Evolutionary conservation across 345 rosid species (phyloP).

Genomic region (Eucalyptus polyanthemos): DNA sequence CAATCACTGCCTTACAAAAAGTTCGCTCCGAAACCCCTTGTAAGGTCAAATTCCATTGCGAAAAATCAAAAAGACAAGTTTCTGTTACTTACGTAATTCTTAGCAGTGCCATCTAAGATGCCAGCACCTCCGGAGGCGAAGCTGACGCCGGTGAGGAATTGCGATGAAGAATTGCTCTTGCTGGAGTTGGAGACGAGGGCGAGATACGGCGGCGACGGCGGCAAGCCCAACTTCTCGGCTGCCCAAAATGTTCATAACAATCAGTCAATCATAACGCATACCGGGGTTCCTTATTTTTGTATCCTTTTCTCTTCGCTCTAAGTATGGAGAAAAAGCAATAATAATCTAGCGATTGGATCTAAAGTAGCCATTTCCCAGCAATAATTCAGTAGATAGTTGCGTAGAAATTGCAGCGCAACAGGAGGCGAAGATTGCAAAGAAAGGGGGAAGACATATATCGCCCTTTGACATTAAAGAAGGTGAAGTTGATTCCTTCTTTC

Average conservation of each 20-base stretch:
- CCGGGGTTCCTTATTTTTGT: background rate
- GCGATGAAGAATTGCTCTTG: background rate
- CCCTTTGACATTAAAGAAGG: background rate
- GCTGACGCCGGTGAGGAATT: constrained; percentile 32
- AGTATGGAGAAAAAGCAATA: background rate
- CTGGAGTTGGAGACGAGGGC: constrained; percentile 2
- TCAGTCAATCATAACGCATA: background rate
- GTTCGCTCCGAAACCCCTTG: background rate
- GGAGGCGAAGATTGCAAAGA: background rate
- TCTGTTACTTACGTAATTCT: background rate
- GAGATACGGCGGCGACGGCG: constrained; percentile 49
- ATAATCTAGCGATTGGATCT: background rate
- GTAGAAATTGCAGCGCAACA: background rate
- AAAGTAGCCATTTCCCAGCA: background rate
- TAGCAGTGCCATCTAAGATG: constrained; percentile 7
- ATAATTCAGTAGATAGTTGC: background rate
- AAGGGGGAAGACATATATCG: background rate
- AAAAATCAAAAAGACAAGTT: background rate
- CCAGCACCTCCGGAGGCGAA: constrained; percentile 46
- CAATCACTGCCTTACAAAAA: background rate
- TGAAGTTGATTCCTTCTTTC: background rate
- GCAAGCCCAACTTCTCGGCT: constrained; percentile 58
- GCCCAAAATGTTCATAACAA: background rate
- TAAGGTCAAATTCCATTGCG: background rate
- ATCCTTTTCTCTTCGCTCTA: background rate